phyloP scores from a whole-genome alignment of 75 land plant genomes.

The Pinus taeda region DNA sequence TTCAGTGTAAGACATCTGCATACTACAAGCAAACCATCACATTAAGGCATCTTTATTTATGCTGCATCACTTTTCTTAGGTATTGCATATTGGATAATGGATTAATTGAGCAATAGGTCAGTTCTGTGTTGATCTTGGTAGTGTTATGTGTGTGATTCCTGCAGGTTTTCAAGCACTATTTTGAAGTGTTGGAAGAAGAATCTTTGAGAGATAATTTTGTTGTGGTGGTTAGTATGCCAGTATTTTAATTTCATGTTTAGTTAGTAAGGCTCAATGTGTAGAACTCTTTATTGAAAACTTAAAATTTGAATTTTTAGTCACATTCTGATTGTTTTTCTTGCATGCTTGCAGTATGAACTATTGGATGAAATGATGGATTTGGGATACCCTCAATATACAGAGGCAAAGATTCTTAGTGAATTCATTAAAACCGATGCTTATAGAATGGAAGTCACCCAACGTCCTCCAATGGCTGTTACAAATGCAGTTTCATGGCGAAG shows the following conservation, averaged over 20 bases:
- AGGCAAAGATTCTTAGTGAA: constrained; percentile 98
- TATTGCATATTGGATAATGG: not conserved
- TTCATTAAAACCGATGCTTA: constrained; percentile 99
- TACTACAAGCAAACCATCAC: not conserved
- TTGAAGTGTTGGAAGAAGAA: constrained; percentile 98
- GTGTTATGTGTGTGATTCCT: constrained; percentile 1
- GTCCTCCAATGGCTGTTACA: constrained; percentile 99
- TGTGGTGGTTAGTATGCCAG: constrained; percentile 75
- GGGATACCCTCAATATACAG: constrained; percentile 99
- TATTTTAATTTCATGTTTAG: not conserved
- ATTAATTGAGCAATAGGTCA: not conserved
- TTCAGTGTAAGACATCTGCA: not conserved
- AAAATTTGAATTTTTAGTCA: not conserved
- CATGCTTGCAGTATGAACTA: constrained; percentile 78
- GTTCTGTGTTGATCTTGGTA: not conserved
- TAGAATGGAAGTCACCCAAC: constrained; percentile 92
- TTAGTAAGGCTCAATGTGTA: not conserved
- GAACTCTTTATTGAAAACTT: not conserved
- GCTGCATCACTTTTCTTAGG: not conserved
- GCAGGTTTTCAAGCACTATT: constrained; percentile 98
- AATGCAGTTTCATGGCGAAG: constrained; percentile 99
- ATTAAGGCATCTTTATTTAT: not conserved
- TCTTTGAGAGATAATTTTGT: constrained; percentile 97
- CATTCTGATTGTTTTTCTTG: not conserved
- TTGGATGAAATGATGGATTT: constrained; percentile 99